A percentile compares a stretch with the other conserved stretches of the same genome.
These are phyloP conservation scores for Gleditsia sinensis DNA, from an alignment of 306 rosid species.

Conservation along the genomic window DNA sequence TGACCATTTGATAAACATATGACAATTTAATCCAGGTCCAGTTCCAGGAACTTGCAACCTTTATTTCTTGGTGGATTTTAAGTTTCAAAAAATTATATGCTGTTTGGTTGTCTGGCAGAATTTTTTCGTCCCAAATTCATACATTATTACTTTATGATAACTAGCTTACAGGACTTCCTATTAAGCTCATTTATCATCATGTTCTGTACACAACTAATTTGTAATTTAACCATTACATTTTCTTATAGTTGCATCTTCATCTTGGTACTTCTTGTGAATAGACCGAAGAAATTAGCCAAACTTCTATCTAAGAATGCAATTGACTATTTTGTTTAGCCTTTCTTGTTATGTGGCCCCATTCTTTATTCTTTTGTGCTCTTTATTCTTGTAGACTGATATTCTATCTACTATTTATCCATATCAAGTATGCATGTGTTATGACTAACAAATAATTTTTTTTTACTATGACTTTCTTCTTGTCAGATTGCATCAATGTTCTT, in stretches of 20 bases:
- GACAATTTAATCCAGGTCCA: conserved; percentile 67
- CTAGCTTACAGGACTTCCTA: neutral
- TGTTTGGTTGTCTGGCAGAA: neutral
- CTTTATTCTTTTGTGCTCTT: too few relatives aligned
- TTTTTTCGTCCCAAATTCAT: neutral
- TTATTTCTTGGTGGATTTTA: conserved; percentile 70
- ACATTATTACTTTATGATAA: neutral
- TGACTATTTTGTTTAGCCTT: neutral
- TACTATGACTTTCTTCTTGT: conserved; percentile 3
- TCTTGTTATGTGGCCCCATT: neutral
- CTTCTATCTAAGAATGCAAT: neutral
- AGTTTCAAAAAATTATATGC: conserved; percentile 36
- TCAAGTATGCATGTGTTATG: too few relatives aligned
- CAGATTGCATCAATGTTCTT: conserved; percentile 93
- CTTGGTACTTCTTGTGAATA: neutral
- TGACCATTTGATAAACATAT: conserved; percentile 62
- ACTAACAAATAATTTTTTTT: conserved; percentile 23
- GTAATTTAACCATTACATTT: neutral
- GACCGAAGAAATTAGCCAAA: neutral
- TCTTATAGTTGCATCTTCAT: neutral
- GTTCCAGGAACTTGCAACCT: too few relatives aligned
- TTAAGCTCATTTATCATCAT: neutral
- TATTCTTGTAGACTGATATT: too few relatives aligned
- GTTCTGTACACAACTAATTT: neutral
- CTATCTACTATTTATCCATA: too few relatives aligned